Conservation (phyloP, 495 filamentous ascomycete genomes). For the Amphirosellinia nigrospora region DNA sequence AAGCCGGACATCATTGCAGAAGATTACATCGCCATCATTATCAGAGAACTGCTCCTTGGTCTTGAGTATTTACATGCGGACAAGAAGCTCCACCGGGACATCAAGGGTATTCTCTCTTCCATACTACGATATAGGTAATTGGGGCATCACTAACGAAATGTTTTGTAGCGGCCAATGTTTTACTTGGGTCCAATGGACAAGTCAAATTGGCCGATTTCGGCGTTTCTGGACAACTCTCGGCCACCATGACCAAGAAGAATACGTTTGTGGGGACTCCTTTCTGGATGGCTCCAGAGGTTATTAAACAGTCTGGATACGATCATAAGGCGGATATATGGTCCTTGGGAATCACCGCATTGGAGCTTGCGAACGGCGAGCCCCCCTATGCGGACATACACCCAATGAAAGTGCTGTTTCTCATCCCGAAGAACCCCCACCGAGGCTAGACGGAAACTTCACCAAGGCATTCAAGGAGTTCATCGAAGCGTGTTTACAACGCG, state of each 20-base stretch:
- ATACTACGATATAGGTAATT: neutral
- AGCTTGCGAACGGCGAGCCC: slow-evolving; percentile 90
- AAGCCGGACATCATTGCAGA: slow-evolving; percentile 91
- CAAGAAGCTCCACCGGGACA: slow-evolving; percentile 94
- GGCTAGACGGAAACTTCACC: slow-evolving; percentile 83
- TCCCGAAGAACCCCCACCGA: slow-evolving; percentile 93
- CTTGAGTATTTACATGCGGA: slow-evolving; percentile 93
- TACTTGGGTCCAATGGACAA: slow-evolving; percentile 86
- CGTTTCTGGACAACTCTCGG: slow-evolving; percentile 94
- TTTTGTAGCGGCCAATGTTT: slow-evolving; percentile 80
- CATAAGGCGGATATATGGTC: slow-evolving; percentile 99
- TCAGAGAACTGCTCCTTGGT: slow-evolving; percentile 86
- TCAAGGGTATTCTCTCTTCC: slow-evolving; percentile 73
- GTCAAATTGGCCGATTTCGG: slow-evolving; percentile 98
- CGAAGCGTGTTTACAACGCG: slow-evolving; percentile 81
- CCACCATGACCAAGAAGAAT: slow-evolving; percentile 99
- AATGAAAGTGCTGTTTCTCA: slow-evolving; percentile 98
- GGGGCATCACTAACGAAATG: slow-evolving; percentile 26
- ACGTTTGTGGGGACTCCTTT: slow-evolving; percentile 98
- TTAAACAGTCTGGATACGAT: slow-evolving; percentile 97
- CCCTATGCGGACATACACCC: slow-evolving; percentile 97
- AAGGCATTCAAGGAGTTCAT: slow-evolving; percentile 95
- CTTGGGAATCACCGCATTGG: slow-evolving; percentile 94
- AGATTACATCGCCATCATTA: slow-evolving; percentile 92
- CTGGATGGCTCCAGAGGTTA: slow-evolving; percentile 99